These are phyloP conservation scores for Alternaria sp. DNA, from an alignment of 2,329 filamentous ascomycete genomes.

Conservation along the genomic window DNA sequence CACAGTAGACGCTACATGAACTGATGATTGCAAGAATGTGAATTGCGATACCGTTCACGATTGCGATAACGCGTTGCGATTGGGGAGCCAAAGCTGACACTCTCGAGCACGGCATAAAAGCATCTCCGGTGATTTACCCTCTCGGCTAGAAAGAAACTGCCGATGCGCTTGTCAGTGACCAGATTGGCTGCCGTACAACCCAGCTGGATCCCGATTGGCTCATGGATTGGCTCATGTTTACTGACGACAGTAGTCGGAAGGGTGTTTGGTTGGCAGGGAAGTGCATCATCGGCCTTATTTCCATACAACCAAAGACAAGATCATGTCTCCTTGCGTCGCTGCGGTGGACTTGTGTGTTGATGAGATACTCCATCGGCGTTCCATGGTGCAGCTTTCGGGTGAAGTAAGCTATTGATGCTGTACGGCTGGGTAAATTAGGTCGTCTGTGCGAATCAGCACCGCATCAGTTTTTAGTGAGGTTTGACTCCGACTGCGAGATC, in stretches of 20 bases:
- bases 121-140: neutral
- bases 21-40: neutral
- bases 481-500: slow-evolving; percentile 8
- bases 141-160: slow-evolving; percentile 15
- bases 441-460: neutral
- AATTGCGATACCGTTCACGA: neutral
- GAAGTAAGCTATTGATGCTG: neutral
- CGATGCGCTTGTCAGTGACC: slow-evolving; percentile 11
- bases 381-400: slow-evolving; percentile 5
- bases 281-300: slow-evolving; percentile 26
- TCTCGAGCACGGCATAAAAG: slow-evolving; percentile 4
- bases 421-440: neutral
- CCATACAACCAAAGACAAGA: slow-evolving; percentile 15
- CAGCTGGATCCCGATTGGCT: slow-evolving; percentile 17
- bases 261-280: slow-evolving; percentile 1
- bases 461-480: neutral
- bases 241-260: slow-evolving; percentile 12
- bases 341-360: neutral
- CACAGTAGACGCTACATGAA: neutral
- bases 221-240: slow-evolving; percentile 10
- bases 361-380: slow-evolving; percentile 8
- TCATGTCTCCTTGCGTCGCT: slow-evolving; percentile 21
- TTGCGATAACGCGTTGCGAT: neutral
- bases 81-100: neutral
- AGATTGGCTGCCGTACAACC: slow-evolving; percentile 24